Conservation (phyloP, 306 rosid genomes). For the Urtica urens region DNA sequence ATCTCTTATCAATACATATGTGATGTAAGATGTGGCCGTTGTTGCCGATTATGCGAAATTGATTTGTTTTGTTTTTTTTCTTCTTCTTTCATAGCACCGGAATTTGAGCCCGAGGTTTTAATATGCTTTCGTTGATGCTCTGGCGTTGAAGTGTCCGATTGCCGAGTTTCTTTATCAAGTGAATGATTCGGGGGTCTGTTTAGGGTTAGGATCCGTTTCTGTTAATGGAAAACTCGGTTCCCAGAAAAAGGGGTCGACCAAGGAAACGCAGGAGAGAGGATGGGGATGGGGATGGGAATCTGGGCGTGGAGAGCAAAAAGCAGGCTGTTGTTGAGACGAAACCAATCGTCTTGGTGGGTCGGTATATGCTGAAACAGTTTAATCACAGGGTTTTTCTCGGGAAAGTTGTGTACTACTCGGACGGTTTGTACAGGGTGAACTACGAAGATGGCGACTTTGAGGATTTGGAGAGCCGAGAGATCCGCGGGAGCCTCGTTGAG, state of each 20-base stretch:
- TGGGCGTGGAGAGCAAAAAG: constrained; percentile 32
- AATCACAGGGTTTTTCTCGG: constrained; percentile 52
- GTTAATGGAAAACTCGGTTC: constrained; percentile 59
- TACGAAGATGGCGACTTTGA: constrained; percentile 87
- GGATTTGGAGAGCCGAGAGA: constrained; percentile 75
- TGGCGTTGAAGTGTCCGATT: not conserved
- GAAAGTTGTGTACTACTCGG: constrained; percentile 51
- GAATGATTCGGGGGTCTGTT: too few relatives aligned
- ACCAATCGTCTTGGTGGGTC: constrained; percentile 48
- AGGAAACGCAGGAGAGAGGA: constrained; percentile 55
- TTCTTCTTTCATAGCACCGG: constrained; percentile 17
- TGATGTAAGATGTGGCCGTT: not conserved
- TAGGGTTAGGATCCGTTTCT: constrained; percentile 11
- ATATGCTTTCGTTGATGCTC: not conserved
- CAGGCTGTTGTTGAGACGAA: constrained; percentile 28
- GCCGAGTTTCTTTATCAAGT: constrained; percentile 9
- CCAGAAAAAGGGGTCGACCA: constrained; percentile 82
- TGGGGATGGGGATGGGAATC: constrained; percentile 34
- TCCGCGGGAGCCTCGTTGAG: constrained; percentile 38
- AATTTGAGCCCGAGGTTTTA: constrained; percentile 19
- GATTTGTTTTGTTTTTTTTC: too few relatives aligned
- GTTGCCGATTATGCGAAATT: not conserved
- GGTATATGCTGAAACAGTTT: constrained; percentile 59
- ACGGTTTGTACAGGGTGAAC: constrained; percentile 54
- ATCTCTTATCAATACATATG: not conserved